Base-by-base conservation (phyloP, 208 protist genomes). In the Wallacemonas sp. region DNA sequence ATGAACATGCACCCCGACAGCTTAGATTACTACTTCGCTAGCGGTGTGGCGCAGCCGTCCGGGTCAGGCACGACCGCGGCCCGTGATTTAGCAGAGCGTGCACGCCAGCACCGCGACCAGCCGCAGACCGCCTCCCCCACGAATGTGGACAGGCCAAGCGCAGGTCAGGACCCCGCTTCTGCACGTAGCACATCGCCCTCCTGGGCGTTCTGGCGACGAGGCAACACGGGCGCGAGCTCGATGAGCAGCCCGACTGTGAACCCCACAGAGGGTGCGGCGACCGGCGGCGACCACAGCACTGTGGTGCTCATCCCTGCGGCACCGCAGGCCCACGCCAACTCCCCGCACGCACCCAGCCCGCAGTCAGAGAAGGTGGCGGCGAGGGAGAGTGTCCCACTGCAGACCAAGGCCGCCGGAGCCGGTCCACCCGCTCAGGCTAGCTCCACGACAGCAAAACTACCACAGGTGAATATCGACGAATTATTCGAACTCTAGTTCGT, bases 1-100 rank as follows among this genome's bases (percentile, higher is more conserved):
- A 42, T 34, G 45, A 28, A 61, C 49, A 59, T 41, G 27, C 67
- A 72, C 56, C 67, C 67, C 1, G 67, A 72, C 39, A 65, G 62
- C 36, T 12, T 72, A 14, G 38, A 45, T 11, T 66, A 66, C 53
- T 60, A 47, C 19, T 45, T 55, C 27, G 24, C 47, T 14, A 30
- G 27, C 12, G 27, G 3, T 28, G 11, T 19, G 8, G n/a, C 36
- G 14, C 33, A 17, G 26, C 34, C 31, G 51, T 58, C 51, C 2
- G 51, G 51, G n/a, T 58, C 51, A 3, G 51, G 51, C 31, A 14
- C 51, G 19, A 9, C 51, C 26, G 49, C 36, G 1, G 44, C 68
- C 49, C 27, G 24, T 33, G 24, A 21, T 30, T 36, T 58, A 22
- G n/a, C 55, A 21, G 38, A 66, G 2, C 4, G 9, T 41, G 44